Evolutionary conservation across 2,329 filamentous ascomycete species (phyloP).

Genomic region (Paracamarosporium sp.): DNA sequence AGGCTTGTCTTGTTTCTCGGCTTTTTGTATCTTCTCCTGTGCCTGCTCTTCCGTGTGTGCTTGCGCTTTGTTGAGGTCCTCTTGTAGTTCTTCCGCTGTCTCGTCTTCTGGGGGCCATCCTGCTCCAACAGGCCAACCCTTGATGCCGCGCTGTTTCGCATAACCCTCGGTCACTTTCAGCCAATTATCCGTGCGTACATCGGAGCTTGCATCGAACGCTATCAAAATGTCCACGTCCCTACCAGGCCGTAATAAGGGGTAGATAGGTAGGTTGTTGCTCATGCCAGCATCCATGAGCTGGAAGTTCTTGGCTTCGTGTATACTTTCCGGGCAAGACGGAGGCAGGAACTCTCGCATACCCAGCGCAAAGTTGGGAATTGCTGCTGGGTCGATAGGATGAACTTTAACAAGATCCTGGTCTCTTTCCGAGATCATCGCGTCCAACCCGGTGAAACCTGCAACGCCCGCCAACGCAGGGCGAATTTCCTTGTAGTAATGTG

Average conservation of each 20-base stretch:
- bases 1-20: slow-evolving; percentile 45
- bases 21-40: slow-evolving; percentile 67
- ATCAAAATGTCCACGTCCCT: slow-evolving; percentile 88
- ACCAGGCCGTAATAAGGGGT: slow-evolving; percentile 87
- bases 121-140: slow-evolving; percentile 93
- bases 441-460: slow-evolving; percentile 76
- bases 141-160: slow-evolving; percentile 84
- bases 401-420: slow-evolving; percentile 88
- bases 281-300: slow-evolving; percentile 92
- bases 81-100: slow-evolving; percentile 64
- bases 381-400: slow-evolving; percentile 91
- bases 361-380: slow-evolving; percentile 86
- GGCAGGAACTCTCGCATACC: slow-evolving; percentile 80
- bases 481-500: slow-evolving; percentile 94
- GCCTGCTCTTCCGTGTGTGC: slow-evolving; percentile 66
- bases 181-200: slow-evolving; percentile 95
- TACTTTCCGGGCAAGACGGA: slow-evolving; percentile 76
- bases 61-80: slow-evolving; percentile 73
- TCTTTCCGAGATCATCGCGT: slow-evolving; percentile 81
- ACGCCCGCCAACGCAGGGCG: slow-evolving; percentile 80
- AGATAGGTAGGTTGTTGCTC: slow-evolving; percentile 97
- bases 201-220: slow-evolving; percentile 92
- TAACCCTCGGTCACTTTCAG: slow-evolving; percentile 93
- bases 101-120: slow-evolving; percentile 80
- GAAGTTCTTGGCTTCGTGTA: slow-evolving; percentile 71